These are phyloP conservation scores for Isatis tinctoria DNA, from an alignment of 345 rosid species.

Conservation along the genomic window DNA sequence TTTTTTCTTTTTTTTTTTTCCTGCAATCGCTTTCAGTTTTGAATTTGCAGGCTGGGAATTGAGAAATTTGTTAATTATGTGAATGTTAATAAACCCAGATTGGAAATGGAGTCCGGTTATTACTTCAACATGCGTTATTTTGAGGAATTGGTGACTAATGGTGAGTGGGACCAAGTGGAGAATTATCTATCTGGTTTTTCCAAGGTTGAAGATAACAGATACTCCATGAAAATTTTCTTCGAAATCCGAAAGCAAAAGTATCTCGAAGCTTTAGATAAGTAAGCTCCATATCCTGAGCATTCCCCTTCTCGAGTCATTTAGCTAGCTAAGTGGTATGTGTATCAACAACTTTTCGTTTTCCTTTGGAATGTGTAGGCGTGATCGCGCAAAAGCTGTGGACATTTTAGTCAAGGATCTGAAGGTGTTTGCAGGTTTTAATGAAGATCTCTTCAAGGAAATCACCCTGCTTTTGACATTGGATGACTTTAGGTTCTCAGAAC, in stretches of 20 bases:
- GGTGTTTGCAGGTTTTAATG: constrained; percentile 73
- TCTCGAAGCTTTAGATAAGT: constrained; percentile 89
- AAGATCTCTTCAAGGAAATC: constrained; percentile 83
- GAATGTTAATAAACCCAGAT: constrained; percentile 29
- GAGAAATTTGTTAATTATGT: not conserved
- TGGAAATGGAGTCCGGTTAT: constrained; percentile 91
- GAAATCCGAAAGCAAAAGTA: constrained; percentile 93
- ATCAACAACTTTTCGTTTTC: not conserved
- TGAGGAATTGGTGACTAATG: constrained; percentile 85
- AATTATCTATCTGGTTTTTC: constrained; percentile 72
- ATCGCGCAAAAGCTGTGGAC: constrained; percentile 76
- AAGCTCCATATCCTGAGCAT: constrained; percentile 17
- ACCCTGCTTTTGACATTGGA: constrained; percentile 76
- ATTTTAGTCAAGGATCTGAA: constrained; percentile 85
- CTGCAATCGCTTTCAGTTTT: no score
- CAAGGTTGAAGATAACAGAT: constrained; percentile 43
- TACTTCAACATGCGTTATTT: constrained; percentile 79
- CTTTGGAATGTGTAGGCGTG: constrained; percentile 43
- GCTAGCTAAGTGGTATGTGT: not conserved
- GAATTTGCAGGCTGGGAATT: not conserved
- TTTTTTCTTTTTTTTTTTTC: not conserved
- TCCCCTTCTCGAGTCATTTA: not conserved
- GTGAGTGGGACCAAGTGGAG: constrained; percentile 92
- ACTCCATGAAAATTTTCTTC: constrained; percentile 90
- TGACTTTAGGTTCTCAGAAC: constrained; percentile 58